Base-by-base conservation (phyloP, 345 rosid genomes). In the Diplotaxis tenuifolia region DNA sequence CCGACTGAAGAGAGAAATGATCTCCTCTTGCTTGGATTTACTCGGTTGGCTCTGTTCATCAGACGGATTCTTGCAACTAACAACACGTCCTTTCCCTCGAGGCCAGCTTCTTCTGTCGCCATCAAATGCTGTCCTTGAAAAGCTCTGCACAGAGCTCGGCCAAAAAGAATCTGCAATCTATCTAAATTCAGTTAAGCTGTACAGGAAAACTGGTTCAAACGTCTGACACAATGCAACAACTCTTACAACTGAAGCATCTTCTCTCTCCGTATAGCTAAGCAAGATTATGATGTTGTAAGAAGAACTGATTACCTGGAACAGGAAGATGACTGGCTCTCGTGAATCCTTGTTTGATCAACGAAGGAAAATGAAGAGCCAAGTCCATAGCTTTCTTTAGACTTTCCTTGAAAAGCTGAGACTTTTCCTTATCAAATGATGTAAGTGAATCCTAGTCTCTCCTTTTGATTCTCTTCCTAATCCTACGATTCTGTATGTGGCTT, bases 1-100 rank as follows among this genome's bases (percentile, higher is more conserved):
- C 61, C 83, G 82, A 63, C 69, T 78, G 68, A 90, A 78, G 20
- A 86, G 75, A 60, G 88, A 76, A 42, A 85, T 68, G 18, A 86
- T 76, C 82, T 83, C 88, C 38, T 86, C 83, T 70, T 86, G 85
- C 10, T 71, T 76, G 3, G 74, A 52, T 54, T 45, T 57, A 45
- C 75, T 70, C 19, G 84, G 79, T 25, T 3, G 4, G n/a, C 11
- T 66, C 54, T 76, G 25, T 9, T 77, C 25, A 52, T 77, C 56
- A 1, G 77, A 76, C 18, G 38, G 65, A 55, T 29, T 80, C 59
- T 71, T 56, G 67, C 70, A 70, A 62, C 58, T 62, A 28, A 75
- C 52, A 38, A 75, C 40, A 68, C 0, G 15, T 7, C 59, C 69
- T 27, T n/a, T n/a, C n/a, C n/a, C n/a, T n/a, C n/a, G n/a, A n/a